These are phyloP conservation scores for Jackrogersella minutella DNA, from an alignment of 495 filamentous ascomycete species.

Conservation along the genomic window DNA sequence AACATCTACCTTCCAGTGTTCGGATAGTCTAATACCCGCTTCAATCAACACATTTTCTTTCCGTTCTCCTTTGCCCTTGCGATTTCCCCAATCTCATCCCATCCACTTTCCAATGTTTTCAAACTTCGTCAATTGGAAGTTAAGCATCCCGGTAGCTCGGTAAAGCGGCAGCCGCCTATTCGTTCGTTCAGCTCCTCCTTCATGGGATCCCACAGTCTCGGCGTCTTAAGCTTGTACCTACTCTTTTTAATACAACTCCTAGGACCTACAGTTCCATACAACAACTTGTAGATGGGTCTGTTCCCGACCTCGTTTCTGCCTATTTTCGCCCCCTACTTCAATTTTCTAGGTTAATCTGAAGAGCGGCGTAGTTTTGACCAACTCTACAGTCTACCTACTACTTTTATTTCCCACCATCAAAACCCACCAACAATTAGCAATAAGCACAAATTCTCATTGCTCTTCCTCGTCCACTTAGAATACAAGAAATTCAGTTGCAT, in stretches of 20 bases:
- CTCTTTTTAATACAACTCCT: too few relatives aligned
- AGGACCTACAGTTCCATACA: too few relatives aligned
- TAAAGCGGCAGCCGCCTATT: conserved; percentile 28
- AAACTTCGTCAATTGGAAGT: conserved; percentile 12
- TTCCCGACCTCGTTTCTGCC: conserved; percentile 22
- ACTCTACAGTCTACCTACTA: too few relatives aligned
- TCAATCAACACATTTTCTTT: too few relatives aligned
- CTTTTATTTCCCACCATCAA: neutral
- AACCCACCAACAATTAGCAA: neutral
- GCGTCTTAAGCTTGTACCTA: neutral
- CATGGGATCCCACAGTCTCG: neutral
- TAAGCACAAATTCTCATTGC: conserved; percentile 2
- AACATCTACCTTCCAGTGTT: too few relatives aligned
- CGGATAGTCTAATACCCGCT: too few relatives aligned
- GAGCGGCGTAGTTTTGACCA: conserved; percentile 13
- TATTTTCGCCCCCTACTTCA: conserved; percentile 5
- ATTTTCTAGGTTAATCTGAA: neutral
- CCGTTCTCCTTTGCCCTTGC: neutral
- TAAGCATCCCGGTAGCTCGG: conserved; percentile 24
- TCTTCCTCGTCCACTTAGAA: neutral
- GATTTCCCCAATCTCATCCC: neutral
- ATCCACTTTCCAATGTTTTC: neutral
- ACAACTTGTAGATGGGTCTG: neutral
- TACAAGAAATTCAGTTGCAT: neutral
- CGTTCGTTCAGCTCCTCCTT: neutral